Base-by-base conservation (phyloP, 805 yeast genomes). In the Zygosaccharomyces gambellarensis region DNA sequence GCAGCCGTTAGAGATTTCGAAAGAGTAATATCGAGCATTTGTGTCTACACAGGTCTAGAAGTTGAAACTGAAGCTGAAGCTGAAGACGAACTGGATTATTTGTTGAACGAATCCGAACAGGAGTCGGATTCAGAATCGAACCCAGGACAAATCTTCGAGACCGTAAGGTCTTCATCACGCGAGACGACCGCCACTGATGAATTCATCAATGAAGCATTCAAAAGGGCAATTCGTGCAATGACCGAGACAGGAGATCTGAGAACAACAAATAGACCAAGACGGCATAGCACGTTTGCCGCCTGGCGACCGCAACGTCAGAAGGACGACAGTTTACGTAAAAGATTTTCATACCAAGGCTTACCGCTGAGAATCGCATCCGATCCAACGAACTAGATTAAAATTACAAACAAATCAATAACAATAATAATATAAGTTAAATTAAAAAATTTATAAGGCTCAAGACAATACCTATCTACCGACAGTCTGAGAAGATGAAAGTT, bases 21-120 rank as follows among this genome's bases (percentile, higher is more conserved):
- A 47, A n/a, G 40, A 51, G 76, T 48, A 60, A 64, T 53, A 5
- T 46, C 57, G 7, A 45, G 48, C 23, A 56, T 62, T 10, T 64
- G 65, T 47, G 47, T 48, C 9, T 59, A 39, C 49, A 49, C 19
- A n/a, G 19, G 3, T 47, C 27, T 32, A 36, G 45, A 12, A 43
- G 22, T 2, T 53, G 50, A 17, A 50, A 46, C 23, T 51, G 28
- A 25, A 25, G 28, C 43, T 51, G 28, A 25, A 25, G 28, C 43
- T 25, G 53, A 50, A 2, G 62, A 59, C 19, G 65, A 61, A 22
- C 48, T 64, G 27, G 58, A 56, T 29, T 63, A 63, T 42, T 43
- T 63, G 17, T 44, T 64, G 9, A 57, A 51, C 3, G 62, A 60
- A 10, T 48, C 38, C 12, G 48, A 52, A 22, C 53, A 44, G 39